Percentiles rank a stretch among this genome's conserved stretches.
Conservation (phyloP, 768 basidiomycete species). For the Serendipita vermifera region DNA sequence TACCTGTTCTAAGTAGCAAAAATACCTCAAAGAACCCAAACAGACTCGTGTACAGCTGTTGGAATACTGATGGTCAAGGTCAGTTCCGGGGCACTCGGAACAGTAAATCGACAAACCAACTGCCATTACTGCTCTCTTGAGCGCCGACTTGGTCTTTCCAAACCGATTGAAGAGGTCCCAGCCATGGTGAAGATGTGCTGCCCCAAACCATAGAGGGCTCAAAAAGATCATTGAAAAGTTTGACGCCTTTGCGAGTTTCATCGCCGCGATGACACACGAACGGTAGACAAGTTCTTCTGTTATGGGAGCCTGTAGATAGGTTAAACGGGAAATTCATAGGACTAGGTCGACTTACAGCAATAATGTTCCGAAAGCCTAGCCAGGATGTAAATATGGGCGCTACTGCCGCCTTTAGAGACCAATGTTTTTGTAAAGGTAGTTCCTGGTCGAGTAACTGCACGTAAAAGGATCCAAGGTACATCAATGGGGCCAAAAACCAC, state of each 20-base stretch:
- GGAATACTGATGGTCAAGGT: slow-evolving; percentile 46
- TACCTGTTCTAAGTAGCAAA: slow-evolving; percentile 71
- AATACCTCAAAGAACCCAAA: slow-evolving; percentile 84
- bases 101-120: slow-evolving; percentile 32
- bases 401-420: slow-evolving; percentile 33
- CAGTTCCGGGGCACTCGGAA: background rate
- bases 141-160: slow-evolving; percentile 54
- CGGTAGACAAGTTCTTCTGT: slow-evolving; percentile 92
- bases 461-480: slow-evolving; percentile 71
- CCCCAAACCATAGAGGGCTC: slow-evolving; percentile 76
- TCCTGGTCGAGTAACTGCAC: slow-evolving; percentile 32
- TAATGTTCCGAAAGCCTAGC: slow-evolving; percentile 59
- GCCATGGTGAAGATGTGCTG: slow-evolving; percentile 92
- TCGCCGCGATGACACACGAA: slow-evolving; percentile 64
- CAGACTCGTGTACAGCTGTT: slow-evolving; percentile 79
- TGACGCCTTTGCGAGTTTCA: slow-evolving; percentile 50
- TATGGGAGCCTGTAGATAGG: slow-evolving; percentile 51
- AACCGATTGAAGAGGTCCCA: slow-evolving; percentile 70
- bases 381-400: slow-evolving; percentile 34
- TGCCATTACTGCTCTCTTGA: slow-evolving; percentile 44
- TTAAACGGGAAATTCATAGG: background rate
- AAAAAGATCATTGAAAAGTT: slow-evolving; percentile 54
- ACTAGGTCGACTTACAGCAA: slow-evolving; percentile 27
- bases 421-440: slow-evolving; percentile 44
- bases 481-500: slow-evolving; percentile 46